Percentiles rank a stretch among this genome's conserved stretches.
Evolutionary conservation across 2,329 filamentous ascomycete genomes (phyloP).

Genomic region (Fusarium armeniacum): DNA sequence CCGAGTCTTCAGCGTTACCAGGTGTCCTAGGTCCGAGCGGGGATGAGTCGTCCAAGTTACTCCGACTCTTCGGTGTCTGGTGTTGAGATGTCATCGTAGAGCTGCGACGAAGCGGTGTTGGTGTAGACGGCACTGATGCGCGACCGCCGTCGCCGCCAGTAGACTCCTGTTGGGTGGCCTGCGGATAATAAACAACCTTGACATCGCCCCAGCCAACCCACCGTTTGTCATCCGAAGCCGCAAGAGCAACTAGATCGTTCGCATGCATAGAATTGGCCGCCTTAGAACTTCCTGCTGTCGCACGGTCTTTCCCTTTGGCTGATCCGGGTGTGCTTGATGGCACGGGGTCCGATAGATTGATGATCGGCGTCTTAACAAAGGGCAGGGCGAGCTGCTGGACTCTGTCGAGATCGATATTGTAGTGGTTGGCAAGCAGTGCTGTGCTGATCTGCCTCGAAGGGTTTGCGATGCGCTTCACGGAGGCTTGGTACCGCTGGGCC

Average conservation of each 20-base stretch:
- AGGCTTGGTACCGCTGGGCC: constrained; percentile 92
- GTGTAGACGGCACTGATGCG: constrained; percentile 73
- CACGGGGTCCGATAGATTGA: constrained; percentile 65
- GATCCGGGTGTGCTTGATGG: constrained; percentile 68
- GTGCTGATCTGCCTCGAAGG: constrained; percentile 76
- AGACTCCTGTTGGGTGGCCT: constrained; percentile 50
- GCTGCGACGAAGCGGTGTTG: constrained; percentile 80
- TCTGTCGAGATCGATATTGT: constrained; percentile 81
- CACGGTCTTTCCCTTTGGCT: constrained; percentile 83
- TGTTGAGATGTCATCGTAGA: constrained; percentile 66
- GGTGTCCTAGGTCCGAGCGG: constrained; percentile 63
- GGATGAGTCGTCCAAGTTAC: constrained; percentile 60
- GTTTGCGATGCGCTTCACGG: constrained; percentile 81
- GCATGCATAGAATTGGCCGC: constrained; percentile 75
- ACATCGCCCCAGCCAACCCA: constrained; percentile 88
- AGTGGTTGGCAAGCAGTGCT: constrained; percentile 86
- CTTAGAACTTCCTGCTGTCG: constrained; percentile 57
- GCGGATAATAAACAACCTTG: constrained; percentile 82
- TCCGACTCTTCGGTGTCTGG: constrained; percentile 59
- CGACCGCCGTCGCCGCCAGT: constrained; percentile 48
- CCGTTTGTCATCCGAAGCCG: constrained; percentile 68
- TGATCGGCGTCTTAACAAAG: constrained; percentile 79
- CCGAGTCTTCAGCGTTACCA: constrained; percentile 54
- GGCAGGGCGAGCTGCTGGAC: constrained; percentile 87
- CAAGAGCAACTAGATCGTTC: constrained; percentile 85